Percentiles rank a stretch among this genome's conserved stretches.
phyloP scores from a whole-genome alignment of 1,284 basidiomycete species.

The Cryptococcus sp. region DNA sequence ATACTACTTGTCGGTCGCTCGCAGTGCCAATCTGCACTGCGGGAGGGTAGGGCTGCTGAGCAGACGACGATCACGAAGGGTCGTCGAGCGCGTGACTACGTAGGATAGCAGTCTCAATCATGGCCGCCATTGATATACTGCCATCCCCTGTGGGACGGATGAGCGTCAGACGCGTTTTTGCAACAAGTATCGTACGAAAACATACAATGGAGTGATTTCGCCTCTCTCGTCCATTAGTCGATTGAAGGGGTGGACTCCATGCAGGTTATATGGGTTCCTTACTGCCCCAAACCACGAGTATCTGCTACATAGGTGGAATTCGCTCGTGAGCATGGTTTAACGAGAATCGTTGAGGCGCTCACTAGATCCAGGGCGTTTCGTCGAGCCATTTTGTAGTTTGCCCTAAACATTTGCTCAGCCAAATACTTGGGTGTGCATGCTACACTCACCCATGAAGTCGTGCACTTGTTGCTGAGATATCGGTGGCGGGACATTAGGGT shows the following conservation, averaged over 20 bases:
- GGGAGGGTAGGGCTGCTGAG: background rate
- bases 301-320: slow-evolving; percentile 16
- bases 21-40: background rate
- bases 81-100: background rate
- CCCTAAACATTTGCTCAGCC: slow-evolving; percentile 12
- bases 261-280: slow-evolving; percentile 28
- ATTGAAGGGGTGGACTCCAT: slow-evolving; percentile 41
- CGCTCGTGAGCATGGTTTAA: background rate
- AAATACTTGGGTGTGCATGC: background rate
- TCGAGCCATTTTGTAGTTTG: slow-evolving; percentile 43
- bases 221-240: slow-evolving; percentile 40
- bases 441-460: slow-evolving; percentile 46
- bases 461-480: slow-evolving; percentile 42
- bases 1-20: background rate
- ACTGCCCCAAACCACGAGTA: slow-evolving; percentile 43
- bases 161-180: background rate
- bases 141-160: slow-evolving; percentile 17
- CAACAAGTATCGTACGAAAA: background rate
- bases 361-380: slow-evolving; percentile 34
- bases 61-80: background rate
- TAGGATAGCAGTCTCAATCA: slow-evolving; percentile 8
- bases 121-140: slow-evolving; percentile 39
- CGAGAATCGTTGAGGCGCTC: slow-evolving; percentile 8
- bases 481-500: slow-evolving; percentile 38
- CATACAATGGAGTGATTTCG: slow-evolving; percentile 36